A percentile compares a stretch with the other conserved stretches of the same genome.
phyloP scores from a whole-genome alignment of 192 early-diverging fungal genomes.

The Coemansia sp. region DNA sequence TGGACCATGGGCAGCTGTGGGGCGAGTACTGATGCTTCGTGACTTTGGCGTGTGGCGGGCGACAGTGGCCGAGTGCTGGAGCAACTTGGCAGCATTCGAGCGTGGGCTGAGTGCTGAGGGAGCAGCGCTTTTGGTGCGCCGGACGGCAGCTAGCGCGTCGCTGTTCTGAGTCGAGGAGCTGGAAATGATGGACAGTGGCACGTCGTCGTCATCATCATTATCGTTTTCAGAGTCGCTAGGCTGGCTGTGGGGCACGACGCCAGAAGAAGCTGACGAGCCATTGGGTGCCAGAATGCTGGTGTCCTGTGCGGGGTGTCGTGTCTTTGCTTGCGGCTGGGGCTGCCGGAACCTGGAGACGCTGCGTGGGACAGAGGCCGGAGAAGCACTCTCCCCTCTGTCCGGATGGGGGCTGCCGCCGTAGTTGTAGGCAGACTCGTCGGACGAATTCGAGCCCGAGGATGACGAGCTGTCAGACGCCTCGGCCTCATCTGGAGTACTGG shows the following conservation, averaged over 20 bases:
- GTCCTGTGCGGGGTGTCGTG: neutral
- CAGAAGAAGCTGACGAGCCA: neutral
- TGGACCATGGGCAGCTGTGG: neutral
- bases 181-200: conserved; percentile 46
- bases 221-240: conserved; percentile 9
- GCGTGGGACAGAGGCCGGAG: conserved; percentile 8
- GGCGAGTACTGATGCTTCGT: neutral
- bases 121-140: conserved; percentile 39
- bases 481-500: neutral
- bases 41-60: conserved; percentile 10
- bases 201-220: conserved; percentile 32
- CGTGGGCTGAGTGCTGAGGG: conserved; percentile 18
- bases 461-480: conserved; percentile 12
- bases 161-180: conserved; percentile 22
- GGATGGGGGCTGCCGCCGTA: conserved; percentile 11
- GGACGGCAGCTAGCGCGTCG: conserved; percentile 13
- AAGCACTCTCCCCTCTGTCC: conserved; percentile 15
- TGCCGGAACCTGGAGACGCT: neutral
- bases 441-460: conserved; percentile 14
- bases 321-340: neutral
- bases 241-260: neutral
- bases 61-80: neutral
- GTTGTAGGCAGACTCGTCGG: conserved; percentile 28
- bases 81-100: neutral
- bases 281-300: neutral